phyloP scores from a whole-genome alignment of 805 yeast genomes.

The Starmerella apis region DNA sequence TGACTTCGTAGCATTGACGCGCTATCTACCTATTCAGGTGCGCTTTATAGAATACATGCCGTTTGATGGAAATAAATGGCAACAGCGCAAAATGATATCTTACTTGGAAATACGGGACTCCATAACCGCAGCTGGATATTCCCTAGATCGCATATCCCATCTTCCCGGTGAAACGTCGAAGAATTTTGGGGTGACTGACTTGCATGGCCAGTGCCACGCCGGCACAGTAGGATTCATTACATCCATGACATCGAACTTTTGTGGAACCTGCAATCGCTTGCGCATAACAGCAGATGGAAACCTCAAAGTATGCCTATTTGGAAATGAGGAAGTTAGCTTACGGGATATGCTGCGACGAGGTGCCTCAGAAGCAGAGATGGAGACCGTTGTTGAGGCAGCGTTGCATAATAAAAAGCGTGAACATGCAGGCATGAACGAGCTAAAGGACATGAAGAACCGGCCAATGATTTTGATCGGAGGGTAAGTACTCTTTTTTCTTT shows the following conservation, averaged over 20 bases:
- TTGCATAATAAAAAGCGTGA: constrained; percentile 40
- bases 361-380: constrained; percentile 32
- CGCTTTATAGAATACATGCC: constrained; percentile 53
- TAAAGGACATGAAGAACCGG: constrained; percentile 40
- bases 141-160: constrained; percentile 16
- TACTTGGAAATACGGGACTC: constrained; percentile 37
- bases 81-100: constrained; percentile 37
- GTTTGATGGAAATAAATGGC: constrained; percentile 48
- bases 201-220: constrained; percentile 24
- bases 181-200: constrained; percentile 35
- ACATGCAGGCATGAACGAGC: constrained; percentile 43
- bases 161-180: constrained; percentile 43
- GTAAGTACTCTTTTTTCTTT: constrained; percentile 24
- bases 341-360: constrained; percentile 38
- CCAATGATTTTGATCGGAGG: constrained; percentile 53
- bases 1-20: constrained; percentile 39
- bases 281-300: constrained; percentile 46
- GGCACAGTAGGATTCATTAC: constrained; percentile 46
- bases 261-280: constrained; percentile 44
- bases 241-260: constrained; percentile 47
- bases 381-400: constrained; percentile 37
- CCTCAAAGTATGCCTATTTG: constrained; percentile 46
- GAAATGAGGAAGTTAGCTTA: constrained; percentile 41
- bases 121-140: constrained; percentile 25
- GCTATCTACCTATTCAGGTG: constrained; percentile 37